Evolutionary conservation across 2,329 filamentous ascomycete species (phyloP).

Genomic region (Camillea tinctor): DNA sequence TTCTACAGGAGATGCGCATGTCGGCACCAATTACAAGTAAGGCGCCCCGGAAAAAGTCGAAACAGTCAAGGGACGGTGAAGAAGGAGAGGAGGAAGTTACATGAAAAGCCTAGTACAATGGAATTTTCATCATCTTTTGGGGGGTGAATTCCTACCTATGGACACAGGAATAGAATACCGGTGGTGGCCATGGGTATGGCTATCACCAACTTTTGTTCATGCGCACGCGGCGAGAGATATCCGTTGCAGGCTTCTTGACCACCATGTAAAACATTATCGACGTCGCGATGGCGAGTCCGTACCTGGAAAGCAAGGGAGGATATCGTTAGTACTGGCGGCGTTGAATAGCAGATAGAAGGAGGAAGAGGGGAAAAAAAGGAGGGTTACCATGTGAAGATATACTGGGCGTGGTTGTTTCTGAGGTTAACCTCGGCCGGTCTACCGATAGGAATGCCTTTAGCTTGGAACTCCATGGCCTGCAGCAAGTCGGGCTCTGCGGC

Average conservation of each 20-base stretch:
- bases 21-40: slow-evolving; percentile 53
- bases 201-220: slow-evolving; percentile 73
- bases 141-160: no score
- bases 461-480: slow-evolving; percentile 70
- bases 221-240: slow-evolving; percentile 70
- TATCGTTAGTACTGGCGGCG: slow-evolving; percentile 7
- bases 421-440: slow-evolving; percentile 86
- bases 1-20: slow-evolving; percentile 80
- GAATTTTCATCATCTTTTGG: no score
- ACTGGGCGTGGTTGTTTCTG: slow-evolving; percentile 95
- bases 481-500: slow-evolving; percentile 72
- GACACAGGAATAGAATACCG: no score
- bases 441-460: slow-evolving; percentile 85
- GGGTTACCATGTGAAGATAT: slow-evolving; percentile 95
- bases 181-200: not conserved
- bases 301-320: slow-evolving; percentile 56
- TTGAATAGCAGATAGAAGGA: not conserved
- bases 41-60: slow-evolving; percentile 41
- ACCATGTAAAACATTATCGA: slow-evolving; percentile 97
- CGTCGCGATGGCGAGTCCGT: slow-evolving; percentile 79
- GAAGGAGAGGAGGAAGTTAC: slow-evolving; percentile 42
- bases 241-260: slow-evolving; percentile 77
- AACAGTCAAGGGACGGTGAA: slow-evolving; percentile 37
- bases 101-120: slow-evolving; percentile 13
- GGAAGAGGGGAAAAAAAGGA: not conserved